These are phyloP conservation scores for Acer negundo DNA, from an alignment of 345 rosid species.

Conservation along the genomic window DNA sequence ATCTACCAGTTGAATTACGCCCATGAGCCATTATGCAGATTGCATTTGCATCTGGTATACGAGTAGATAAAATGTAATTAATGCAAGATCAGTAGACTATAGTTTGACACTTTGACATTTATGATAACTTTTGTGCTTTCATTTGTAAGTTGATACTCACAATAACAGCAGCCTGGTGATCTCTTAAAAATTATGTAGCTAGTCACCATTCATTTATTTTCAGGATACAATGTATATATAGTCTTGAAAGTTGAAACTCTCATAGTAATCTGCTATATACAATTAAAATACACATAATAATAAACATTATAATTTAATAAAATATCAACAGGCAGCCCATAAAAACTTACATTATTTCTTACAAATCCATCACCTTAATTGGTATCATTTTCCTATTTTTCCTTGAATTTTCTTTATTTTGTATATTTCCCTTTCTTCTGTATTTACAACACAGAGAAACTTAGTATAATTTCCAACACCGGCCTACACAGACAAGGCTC, in stretches of 20 bases:
- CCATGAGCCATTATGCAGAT: too few relatives aligned
- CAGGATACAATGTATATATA: neutral
- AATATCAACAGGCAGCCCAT: constrained; percentile 3
- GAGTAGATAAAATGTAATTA: too few relatives aligned
- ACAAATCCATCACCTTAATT: neutral
- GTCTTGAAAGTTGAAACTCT: too few relatives aligned
- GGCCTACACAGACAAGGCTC: constrained; percentile 32
- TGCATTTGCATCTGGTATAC: too few relatives aligned
- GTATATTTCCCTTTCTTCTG: neutral
- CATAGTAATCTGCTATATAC: too few relatives aligned
- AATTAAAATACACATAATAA: too few relatives aligned
- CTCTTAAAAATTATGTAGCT: neutral
- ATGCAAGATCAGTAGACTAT: too few relatives aligned
- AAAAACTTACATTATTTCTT: neutral
- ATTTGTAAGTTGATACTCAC: neutral
- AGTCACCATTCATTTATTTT: constrained; percentile 12
- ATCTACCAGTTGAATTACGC: too few relatives aligned
- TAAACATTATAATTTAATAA: too few relatives aligned
- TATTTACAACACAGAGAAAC: constrained; percentile 3
- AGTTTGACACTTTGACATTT: too few relatives aligned
- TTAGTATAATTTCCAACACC: constrained; percentile 18
- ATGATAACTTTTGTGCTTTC: neutral
- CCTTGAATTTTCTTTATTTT: neutral
- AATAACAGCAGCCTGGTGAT: neutral
- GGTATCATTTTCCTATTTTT: neutral